A percentile compares a stretch with the other conserved stretches of the same genome.
These are phyloP conservation scores for Monilinia laxa DNA, from an alignment of 2,329 filamentous ascomycete species.

Conservation along the genomic window DNA sequence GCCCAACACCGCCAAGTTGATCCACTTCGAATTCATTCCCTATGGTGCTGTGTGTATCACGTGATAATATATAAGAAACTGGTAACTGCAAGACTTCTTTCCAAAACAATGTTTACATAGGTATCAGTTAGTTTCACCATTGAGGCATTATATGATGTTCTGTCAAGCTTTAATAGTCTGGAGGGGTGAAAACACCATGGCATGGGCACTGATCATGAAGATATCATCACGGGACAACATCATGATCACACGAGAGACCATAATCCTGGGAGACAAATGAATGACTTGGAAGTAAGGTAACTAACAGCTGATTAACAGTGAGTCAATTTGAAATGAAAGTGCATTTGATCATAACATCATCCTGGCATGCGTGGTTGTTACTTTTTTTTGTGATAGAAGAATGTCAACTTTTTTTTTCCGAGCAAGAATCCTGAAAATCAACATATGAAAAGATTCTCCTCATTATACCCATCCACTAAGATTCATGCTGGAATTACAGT, in stretches of 20 bases:
- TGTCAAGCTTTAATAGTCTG: neutral
- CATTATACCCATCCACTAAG: neutral
- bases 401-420: neutral
- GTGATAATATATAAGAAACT: neutral
- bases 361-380: slow-evolving; percentile 4
- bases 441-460: slow-evolving; percentile 3
- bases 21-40: too few species aligned
- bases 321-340: neutral
- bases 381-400: neutral
- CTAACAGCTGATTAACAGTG: neutral
- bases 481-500: slow-evolving; percentile 13
- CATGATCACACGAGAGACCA: neutral
- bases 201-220: too few species aligned
- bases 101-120: too few species aligned
- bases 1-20: too few species aligned
- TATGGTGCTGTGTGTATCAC: neutral
- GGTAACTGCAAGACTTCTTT: too few species aligned
- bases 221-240: neutral
- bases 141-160: neutral
- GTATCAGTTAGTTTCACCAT: neutral
- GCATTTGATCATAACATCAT: slow-evolving; percentile 2
- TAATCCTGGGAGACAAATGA: slow-evolving; percentile 2
- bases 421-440: slow-evolving; percentile 1
- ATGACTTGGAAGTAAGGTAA: neutral
- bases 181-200: neutral